Evolutionary conservation across 139 green algal genomes (phyloP).

Genomic region (Chlorella sp.): DNA sequence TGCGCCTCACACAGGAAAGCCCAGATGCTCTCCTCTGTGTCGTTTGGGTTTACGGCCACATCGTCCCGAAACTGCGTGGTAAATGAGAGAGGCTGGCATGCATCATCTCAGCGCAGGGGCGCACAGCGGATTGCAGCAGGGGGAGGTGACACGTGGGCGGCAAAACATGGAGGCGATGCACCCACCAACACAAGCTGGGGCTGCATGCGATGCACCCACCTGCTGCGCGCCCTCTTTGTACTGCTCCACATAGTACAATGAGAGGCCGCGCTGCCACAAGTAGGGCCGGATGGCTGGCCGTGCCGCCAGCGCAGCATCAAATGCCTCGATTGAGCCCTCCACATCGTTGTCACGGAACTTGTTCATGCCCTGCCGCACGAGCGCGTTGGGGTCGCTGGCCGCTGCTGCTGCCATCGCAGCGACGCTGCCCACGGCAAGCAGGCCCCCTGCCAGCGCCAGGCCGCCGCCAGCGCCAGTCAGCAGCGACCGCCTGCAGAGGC

Average conservation of each 20-base stretch:
- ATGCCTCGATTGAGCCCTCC: slow-evolving; percentile 65
- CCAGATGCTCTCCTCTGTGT: slow-evolving; percentile 93
- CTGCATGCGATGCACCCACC: too few relatives aligned
- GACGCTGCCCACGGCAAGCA: neutral
- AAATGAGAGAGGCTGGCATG: neutral
- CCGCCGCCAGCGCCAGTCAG: neutral
- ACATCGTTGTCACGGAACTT: slow-evolving; percentile 56
- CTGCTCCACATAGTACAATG: slow-evolving; percentile 80
- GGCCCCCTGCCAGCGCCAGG: slow-evolving; percentile 9
- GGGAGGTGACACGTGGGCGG: too few relatives aligned
- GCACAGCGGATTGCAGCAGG: too few relatives aligned
- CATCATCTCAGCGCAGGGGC: too few relatives aligned
- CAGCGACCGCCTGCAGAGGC: slow-evolving; percentile 3
- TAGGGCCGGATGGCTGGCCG: slow-evolving; percentile 58
- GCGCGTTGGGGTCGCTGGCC: neutral
- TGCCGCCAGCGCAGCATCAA: slow-evolving; percentile 61
- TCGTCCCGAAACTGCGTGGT: slow-evolving; percentile 63
- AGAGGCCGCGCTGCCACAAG: slow-evolving; percentile 71
- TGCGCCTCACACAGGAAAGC: slow-evolving; percentile 88
- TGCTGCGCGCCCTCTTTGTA: slow-evolving; percentile 74
- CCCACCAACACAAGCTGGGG: too few relatives aligned
- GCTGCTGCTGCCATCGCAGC: slow-evolving; percentile 6
- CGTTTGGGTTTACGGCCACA: slow-evolving; percentile 93
- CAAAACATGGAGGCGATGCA: too few relatives aligned
- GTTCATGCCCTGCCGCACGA: slow-evolving; percentile 17